Evolutionary conservation across 2,329 filamentous ascomycete species (phyloP), one percentile per base, ranked within the genome.

Genomic region (Alternaria sp.): DNA sequence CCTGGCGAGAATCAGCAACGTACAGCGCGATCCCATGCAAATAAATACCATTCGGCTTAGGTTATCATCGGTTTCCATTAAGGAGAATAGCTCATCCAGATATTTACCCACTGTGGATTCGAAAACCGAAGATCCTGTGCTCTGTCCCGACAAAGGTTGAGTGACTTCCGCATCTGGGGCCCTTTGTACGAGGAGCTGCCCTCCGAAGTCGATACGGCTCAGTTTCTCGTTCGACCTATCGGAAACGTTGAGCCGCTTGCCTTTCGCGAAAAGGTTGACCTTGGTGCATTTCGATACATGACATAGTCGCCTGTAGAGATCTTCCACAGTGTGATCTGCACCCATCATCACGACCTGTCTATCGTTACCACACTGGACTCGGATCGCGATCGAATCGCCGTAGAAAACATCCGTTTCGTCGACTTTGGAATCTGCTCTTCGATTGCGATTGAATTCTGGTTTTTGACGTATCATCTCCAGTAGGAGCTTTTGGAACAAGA

Each of bases 21-120:
- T 30, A 14, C 43, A 20, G 7, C 30, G 28, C 16, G 14, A 55
- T 8, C 7, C 9, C 26, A n/a, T 32, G 9, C n/a, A 24, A 9
- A 8, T 38, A 62, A 66, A 57, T 53, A 72, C 72, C 65, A 68
- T 57, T 57, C 67, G 66, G 58, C 77, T 79, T 16, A 73, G 73
- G 3, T 56, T 54, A 59, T 94, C 89, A 44, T 91, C 86, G 80
- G 94, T 86, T 64, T 88, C 88, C 54, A 98, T 83, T 70, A 94
- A 91, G 43, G 88, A 86, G 84, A 95, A 97, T 24, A 99, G 80
- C 62, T 94, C 89, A 54, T 92, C 86, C 71, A 97, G 96, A 76
- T 96, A 91, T 58, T 88, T 85, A 67, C 95, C 81, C 22, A 98
- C 89, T 69, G 94, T 91, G 12, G 87, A 84, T 73, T 98, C 93